Evolutionary conservation across 345 rosid species (phyloP).

Genomic region (Citrus unshiu): DNA sequence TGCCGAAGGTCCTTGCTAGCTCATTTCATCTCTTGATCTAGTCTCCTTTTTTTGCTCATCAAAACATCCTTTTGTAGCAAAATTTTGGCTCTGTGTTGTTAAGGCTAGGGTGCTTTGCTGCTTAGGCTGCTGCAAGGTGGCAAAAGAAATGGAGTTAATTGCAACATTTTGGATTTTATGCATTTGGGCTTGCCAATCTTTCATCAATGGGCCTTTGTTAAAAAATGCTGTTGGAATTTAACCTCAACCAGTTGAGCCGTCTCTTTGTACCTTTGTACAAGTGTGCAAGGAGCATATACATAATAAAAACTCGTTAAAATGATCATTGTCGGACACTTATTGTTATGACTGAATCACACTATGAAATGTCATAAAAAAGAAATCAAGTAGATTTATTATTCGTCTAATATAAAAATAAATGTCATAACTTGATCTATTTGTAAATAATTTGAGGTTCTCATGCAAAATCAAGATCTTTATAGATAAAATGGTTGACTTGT

Average conservation of each 20-base stretch:
- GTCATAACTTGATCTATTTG: neutral
- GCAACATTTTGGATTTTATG: neutral
- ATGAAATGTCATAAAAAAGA: neutral
- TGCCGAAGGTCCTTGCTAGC: neutral
- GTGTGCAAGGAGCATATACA: neutral
- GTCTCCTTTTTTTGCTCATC: neutral
- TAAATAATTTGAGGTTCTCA: neutral
- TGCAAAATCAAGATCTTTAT: neutral
- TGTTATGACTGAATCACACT: neutral
- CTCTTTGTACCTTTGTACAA: neutral
- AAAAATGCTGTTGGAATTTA: neutral
- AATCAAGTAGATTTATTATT: neutral
- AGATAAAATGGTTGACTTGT: neutral
- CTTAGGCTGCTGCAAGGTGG: neutral
- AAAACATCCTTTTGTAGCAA: neutral
- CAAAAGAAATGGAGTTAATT: neutral
- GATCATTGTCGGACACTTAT: neutral
- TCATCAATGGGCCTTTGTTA: neutral
- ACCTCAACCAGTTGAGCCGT: neutral
- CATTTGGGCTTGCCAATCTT: neutral
- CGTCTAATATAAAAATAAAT: no score
- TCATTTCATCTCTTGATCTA: neutral
- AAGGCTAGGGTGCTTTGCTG: neutral
- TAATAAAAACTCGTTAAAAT: no score
- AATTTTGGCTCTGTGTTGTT: neutral